Percentiles rank a stretch among this genome's conserved stretches.
phyloP scores from a whole-genome alignment of 768 basidiomycete species.

The Cyclocybe cylindracea region DNA sequence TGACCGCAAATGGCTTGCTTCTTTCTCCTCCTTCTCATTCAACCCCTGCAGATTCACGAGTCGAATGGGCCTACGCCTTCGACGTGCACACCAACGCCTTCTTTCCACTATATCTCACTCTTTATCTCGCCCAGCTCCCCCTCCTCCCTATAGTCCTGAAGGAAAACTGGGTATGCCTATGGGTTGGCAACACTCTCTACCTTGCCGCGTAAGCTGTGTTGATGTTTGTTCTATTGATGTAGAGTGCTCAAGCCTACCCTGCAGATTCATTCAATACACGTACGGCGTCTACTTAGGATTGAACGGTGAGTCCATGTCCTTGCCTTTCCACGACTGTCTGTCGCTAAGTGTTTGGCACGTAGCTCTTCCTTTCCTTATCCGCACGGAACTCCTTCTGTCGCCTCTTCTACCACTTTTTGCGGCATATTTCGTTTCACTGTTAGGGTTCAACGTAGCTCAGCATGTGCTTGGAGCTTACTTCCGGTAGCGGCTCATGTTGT shows the following conservation, averaged over 20 bases:
- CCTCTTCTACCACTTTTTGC: conserved; percentile 86
- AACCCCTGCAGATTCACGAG: conserved; percentile 64
- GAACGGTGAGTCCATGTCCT: conserved; percentile 53
- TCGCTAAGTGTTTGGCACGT: conserved; percentile 10
- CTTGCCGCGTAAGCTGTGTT: conserved; percentile 70
- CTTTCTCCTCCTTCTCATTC: conserved; percentile 74
- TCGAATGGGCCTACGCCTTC: conserved; percentile 95
- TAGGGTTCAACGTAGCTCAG: conserved; percentile 90
- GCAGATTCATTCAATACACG: conserved; percentile 83
- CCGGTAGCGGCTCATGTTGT: conserved; percentile 18
- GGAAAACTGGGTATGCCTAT: conserved; percentile 92
- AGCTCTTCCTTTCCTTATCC: conserved; percentile 94
- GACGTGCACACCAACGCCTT: conserved; percentile 98
- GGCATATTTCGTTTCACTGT: conserved; percentile 81
- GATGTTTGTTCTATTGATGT: background rate
- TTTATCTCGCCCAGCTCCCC: conserved; percentile 88
- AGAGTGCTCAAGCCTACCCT: conserved; percentile 5
- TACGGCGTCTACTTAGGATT: conserved; percentile 91
- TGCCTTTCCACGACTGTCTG: conserved; percentile 1
- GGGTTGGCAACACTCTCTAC: conserved; percentile 90
- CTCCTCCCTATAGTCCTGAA: conserved; percentile 81
- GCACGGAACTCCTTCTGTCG: conserved; percentile 87
- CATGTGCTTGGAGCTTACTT: conserved; percentile 84
- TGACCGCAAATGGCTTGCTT: conserved; percentile 71
- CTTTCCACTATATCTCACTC: conserved; percentile 89